Base-by-base conservation (phyloP, 1,139 yeast genomes). In the Yamadazyma dushanensis region DNA sequence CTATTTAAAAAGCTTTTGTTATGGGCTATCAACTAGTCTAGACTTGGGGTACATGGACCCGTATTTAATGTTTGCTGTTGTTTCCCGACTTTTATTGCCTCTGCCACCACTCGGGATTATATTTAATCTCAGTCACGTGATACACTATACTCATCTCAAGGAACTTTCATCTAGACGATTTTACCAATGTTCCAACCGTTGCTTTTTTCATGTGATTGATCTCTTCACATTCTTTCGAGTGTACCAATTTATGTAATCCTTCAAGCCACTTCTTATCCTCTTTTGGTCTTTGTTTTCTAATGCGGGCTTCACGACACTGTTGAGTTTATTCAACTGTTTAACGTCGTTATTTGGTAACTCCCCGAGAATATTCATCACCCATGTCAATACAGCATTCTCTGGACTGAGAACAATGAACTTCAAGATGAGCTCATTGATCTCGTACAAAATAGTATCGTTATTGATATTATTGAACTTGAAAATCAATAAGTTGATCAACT, bases 201-300 rank as follows among this genome's bases (percentile, higher is more conserved):
- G n/a, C n/a, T n/a, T n/a, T n/a, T n/a, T n/a, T 32, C 17, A 34
- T 14, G 29, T 32, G 7, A 38, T 31, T 7, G 36, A 31, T 18
- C 42, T 27, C 26, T 39, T 39, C 10, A 83, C 72, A 51, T 87
- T 84, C 56, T 89, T 83, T 49, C 96, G 73, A 17, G 84, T 70
- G 58, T 88, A 90, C 87, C 96, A 85, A 37, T 74, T 76, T 26
- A 87, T 78, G 54, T 89, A 90, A 54, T 83, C 94, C 51, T 78
- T 75, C 36, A 89, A 63, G 34, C 84, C 73, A 5, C 78, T 65
- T 50, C 95, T 75, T 22, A 87, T 80, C 49, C 87, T 73, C 56
- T 94, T 76, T 55, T 71, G 80, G 59, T 88, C 94, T 50, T 78
- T 83, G 28, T 83, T 80, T 27, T 68, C 73, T 33, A 88, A 61